Base-by-base conservation (phyloP, 2,329 filamentous ascomycete genomes). In the Colletotrichum aenigma region DNA sequence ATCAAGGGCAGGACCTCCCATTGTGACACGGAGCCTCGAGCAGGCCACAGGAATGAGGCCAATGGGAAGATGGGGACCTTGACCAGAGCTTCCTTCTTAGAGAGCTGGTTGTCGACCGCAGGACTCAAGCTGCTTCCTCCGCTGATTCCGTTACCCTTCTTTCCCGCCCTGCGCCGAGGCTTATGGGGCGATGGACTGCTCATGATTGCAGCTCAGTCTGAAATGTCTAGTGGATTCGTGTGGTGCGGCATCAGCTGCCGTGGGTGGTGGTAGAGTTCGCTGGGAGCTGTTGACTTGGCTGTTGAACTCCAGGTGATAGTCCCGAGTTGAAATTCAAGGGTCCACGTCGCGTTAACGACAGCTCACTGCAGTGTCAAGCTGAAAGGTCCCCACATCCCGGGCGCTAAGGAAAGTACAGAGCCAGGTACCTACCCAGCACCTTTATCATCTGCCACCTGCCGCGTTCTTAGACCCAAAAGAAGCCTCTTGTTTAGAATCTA, bases 31-130 rank as follows among this genome's bases (percentile, higher is more conserved):
- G 94, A 94, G 67, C 93, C 93, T 78, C 96, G 93, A 26, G 96
- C 94, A 66, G 96, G 96, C 95, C 96, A 98, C 66, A 99, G 91
- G 82, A 99, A 96, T n/a, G 96, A 93, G 2, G 95, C 96, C 26
- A 99, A 90, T 55, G 97, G 96, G 82, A 98, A 98, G 6, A 95
- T 92, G 36, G 96, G 96, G 56, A 87, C 85, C 66, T 89, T 88
- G 67, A 90, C 84, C 70, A 90, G 84, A 66, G 86, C 82, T 77
- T 91, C 89, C 70, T 82, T 78, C 70, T 84, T 82, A 74, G 80
- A 65, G 28, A 77, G 78, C 69, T 76, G 74, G 64, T 58, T 69
- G 28, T 76, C 56, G 34, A 36, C 28, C 43, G 18, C 64, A 34
- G 62, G 4, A 16, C 18, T 71, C 60, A 21, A 28, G 28, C 43